Percentiles rank a stretch among this genome's conserved stretches.
Conservation (phyloP, 129 eudicot genomes). For the Saussurea involucrata region DNA sequence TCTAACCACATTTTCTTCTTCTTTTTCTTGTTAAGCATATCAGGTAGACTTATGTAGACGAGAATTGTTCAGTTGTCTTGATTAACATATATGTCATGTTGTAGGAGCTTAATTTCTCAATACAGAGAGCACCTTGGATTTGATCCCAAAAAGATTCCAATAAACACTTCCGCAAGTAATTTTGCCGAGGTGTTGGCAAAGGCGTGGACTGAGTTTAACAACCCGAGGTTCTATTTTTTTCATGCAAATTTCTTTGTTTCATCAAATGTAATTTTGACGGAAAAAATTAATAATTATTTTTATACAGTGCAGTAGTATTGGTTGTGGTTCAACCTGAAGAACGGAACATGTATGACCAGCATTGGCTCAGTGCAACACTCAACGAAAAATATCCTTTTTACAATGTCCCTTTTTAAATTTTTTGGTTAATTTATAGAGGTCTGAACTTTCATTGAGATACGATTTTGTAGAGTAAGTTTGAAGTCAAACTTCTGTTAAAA, state of each 20-base stretch:
- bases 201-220: slow-evolving; percentile 80
- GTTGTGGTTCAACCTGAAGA: slow-evolving; percentile 93
- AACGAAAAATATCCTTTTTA: slow-evolving; percentile 81
- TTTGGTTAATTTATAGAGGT: neutral
- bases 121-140: slow-evolving; percentile 47
- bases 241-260: neutral
- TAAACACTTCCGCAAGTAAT: slow-evolving; percentile 58
- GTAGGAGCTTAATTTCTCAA: slow-evolving; percentile 70
- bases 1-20: too few species aligned
- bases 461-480: neutral
- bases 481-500: neutral
- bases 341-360: slow-evolving; percentile 96
- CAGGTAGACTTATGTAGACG: too few species aligned
- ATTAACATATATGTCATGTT: slow-evolving; percentile 12
- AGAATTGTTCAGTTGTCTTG: neutral
- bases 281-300: neutral
- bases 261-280: slow-evolving; percentile 1
- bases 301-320: slow-evolving; percentile 78
- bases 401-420: neutral
- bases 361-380: slow-evolving; percentile 67
- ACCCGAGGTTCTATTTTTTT: slow-evolving; percentile 59
- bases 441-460: neutral
- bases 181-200: slow-evolving; percentile 81
- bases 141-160: slow-evolving; percentile 58
- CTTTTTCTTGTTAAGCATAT: too few species aligned